These are phyloP conservation scores for Gossypium australe DNA, from an alignment of 345 rosid genomes.

Conservation along the genomic window DNA sequence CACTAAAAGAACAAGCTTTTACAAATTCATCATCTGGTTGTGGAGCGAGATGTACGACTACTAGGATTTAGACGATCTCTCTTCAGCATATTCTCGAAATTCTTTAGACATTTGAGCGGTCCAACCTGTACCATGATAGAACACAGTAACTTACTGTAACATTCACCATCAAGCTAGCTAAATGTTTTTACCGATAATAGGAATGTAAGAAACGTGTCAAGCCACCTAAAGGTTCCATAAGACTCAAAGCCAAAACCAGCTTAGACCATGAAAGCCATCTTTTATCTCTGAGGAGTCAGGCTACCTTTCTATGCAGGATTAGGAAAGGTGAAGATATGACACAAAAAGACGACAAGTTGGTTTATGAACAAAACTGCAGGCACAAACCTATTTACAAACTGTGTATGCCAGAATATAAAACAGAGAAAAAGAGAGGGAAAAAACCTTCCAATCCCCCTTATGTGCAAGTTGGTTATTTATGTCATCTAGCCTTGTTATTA, in stretches of 20 bases:
- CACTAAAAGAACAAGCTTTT: background rate
- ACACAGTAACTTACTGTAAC: background rate
- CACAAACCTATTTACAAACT: background rate
- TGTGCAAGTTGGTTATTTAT: slow-evolving; percentile 38
- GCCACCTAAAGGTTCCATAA: background rate
- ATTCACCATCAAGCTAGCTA: background rate
- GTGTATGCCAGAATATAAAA: background rate
- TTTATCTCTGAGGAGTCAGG: background rate
- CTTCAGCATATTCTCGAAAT: slow-evolving; percentile 36
- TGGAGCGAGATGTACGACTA: slow-evolving; percentile 49
- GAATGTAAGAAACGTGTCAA: slow-evolving; percentile 2
- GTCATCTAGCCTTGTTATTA: slow-evolving; percentile 47
- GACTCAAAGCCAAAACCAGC: background rate
- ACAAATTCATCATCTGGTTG: slow-evolving; percentile 27
- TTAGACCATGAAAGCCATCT: background rate
- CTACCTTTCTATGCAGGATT: background rate
- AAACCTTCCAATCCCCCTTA: slow-evolving; percentile 53
- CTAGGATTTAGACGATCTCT: slow-evolving; percentile 46
- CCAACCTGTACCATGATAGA: slow-evolving; percentile 30
- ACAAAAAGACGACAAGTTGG: background rate
- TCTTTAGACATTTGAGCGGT: slow-evolving; percentile 45
- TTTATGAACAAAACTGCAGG: background rate
- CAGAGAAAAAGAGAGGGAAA: slow-evolving; percentile 9
- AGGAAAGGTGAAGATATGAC: background rate
- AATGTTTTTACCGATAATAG: background rate